Evolutionary conservation across 345 rosid species (phyloP), one percentile per base, ranked within the genome.

Genomic region (Lumnitzera littorea): DNA sequence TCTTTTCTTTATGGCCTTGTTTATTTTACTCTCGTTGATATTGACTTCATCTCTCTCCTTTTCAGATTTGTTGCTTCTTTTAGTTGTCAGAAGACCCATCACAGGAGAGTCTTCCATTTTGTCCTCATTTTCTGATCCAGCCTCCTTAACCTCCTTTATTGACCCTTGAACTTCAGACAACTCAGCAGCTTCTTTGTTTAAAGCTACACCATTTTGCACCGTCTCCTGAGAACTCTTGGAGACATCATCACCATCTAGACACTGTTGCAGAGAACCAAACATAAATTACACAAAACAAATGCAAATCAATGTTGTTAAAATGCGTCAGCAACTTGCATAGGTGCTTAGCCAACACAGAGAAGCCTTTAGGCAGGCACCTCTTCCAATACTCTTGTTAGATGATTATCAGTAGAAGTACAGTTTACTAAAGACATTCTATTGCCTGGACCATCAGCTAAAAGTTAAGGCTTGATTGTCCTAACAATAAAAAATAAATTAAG

Each of bases 41-140:
- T 59, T 73, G 61, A 76, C 83, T 66, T 77, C 72, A 43, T 57
- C 65, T 67, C 69, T 63, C 67, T 66, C 64, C 27, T 47, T 60
- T 63, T 75, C 74, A 51, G 78, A 56, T 54, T 80, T 81, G 51
- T 71, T 53, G 25, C 66, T 51, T 47, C 62, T 74, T 12, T 68
- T 56, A 20, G 77, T 85, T 2, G 83, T 67, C 78, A 84, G 51
- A 58, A 83, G 84, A 57, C 90, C 91, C 81, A 82, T 73, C 15
- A 80, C 89, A 25, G 94, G 96, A 15, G 91, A 89, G 73, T 80
- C 89, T 72, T 88, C 87, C 79, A 82, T 67, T 68, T 78, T 85
- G 55, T 76, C 88, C 14, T 67, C 81, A 49, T 79, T 81, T 61
- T 77, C 96, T 27, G 85, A 67, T 57, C 48, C 46, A 58, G 64